Evolutionary conservation across 768 basidiomycete genomes (phyloP), one percentile per base, ranked within the genome.

Genomic region (Piloderma croceum): DNA sequence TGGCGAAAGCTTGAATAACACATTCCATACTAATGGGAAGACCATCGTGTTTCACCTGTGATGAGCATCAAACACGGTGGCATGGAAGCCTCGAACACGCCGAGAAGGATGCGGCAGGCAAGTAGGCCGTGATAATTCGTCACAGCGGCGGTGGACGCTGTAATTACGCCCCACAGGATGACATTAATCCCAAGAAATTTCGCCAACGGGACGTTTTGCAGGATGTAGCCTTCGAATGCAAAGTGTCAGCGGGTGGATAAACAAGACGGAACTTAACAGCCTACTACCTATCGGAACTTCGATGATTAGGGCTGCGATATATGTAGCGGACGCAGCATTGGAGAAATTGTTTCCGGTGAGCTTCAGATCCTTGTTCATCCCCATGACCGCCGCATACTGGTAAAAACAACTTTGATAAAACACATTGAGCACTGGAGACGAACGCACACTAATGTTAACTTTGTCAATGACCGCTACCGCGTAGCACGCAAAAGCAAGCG

Each of bases 401-500:
- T n/a, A n/a, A n/a, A n/a, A n/a, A 45, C 48, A 41, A 45, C 45
- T 45, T 49, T 33, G 25, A 24, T n/a, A 24, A 35, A 23, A 10
- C 31, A 10, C 3, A 3, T 15, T 11, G 19, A 33, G 9, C 5
- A 31, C 21, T 11, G n/a, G 7, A 12, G 7, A 11, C 20, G 22
- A 38, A 3, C 3, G 4, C 10, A 24, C 15, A 18, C 3, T 10
- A 2, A 5, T 12, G 10, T n/a, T 4, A 42, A n/a, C n/a, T 38
- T 49, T 49, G 21, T 49, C 48, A 13, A 49, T 39, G 21, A 46
- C 42, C 34, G 45, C 44, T 9, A 49, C 44, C 6, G 48, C 46
- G 27, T 43, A 49, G 1, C 42, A 41, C 1, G 24, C 34, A 5
- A 49, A 25, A 2, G 47, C 47, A 34, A 49, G 44, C 20, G 47